Base-by-base conservation (phyloP, 192 early-diverging fungal species). In the Gonapodya prolifera region DNA sequence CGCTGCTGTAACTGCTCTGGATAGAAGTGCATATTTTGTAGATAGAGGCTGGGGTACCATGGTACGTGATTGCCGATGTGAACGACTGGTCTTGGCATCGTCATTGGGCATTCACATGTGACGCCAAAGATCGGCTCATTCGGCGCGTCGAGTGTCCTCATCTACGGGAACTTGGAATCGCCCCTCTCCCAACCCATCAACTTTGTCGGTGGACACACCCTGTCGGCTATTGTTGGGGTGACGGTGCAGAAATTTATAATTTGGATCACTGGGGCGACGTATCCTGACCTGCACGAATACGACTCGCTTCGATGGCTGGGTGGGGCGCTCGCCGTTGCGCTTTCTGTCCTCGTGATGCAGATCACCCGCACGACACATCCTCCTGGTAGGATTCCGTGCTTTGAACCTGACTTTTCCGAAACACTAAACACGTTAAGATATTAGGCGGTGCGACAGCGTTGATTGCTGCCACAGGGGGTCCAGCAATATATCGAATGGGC, bases 141-240 rank as follows among this genome's bases (percentile, higher is more conserved):
- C 34, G 89, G 90, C 61, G 90, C 90, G 16, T 81, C 85, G 16
- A 86, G 88, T 1, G 87, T 91, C 0, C 77, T 91, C n/a, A 69
- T 90, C 0, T 91, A 85, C 80, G 87, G 87, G 73, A 82, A 86
- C 1, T 85, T 89, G 31, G 90, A 89, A 0, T 80, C 88, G 2
- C 90, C 90, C 0, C 76, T 91, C 70, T 82, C 86, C 2, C 90
- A 91, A 34, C 90, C 90, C 34, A 81, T 85, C 0, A 89, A 89
- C 73, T 33, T 81, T 2, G 76, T 73, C 18, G 18, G 18, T 8
- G 71, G 71, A 2, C 71, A 73, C 31, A 8, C 32, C 16, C 16
- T 73, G 8, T 73, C 18, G 8, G 71, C 71, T 32, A 2, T 73
- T 32, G 18, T 18, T 18, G 71, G 71, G 2, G 71, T 73, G 45